Base-by-base conservation (phyloP, 495 filamentous ascomycete genomes). In the Pyronema domesticum region DNA sequence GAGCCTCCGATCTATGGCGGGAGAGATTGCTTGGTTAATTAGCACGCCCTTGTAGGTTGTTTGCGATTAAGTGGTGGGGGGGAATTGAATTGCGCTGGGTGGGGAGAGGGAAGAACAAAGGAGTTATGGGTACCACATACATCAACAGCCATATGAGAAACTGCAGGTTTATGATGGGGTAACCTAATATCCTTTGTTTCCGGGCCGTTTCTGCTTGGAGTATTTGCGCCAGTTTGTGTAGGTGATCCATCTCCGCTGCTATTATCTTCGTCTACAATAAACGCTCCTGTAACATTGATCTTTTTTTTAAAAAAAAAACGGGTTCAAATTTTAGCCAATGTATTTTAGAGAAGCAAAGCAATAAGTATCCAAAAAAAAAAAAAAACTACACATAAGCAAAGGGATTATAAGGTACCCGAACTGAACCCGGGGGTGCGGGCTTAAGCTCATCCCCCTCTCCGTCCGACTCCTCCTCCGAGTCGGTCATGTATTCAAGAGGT, bases 91-190 rank as follows among this genome's bases (percentile, higher is more conserved):
- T 30, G 23, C 5, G 23, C 23, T 30, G 5, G 1, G 23, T 30
- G 23, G 23, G 23, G 23, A 5, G 23, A 30, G 5, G 48, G 48
- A 11, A 15, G 23, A 9, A 8, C 36, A 18, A 14, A 3, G 19
- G 23, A 14, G 11, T 33, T 6, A 17, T 53, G 15, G 15, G 37
- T 71, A 2, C 23, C 23, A 30, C 83, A 70, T 76, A 93, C 87
- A 78, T 98, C 91, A 54, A 95, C 80, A 54, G 91, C 91, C 46
- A 98, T 83, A 75, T 98, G 91, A 70, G 87, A 94, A 45, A 98
- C 87, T 1, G 89, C 77, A 18, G 82, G 81, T 9, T 82, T 93
- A 68, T 98, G 91, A 66, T 95, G 88, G 18, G 91, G 91, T 11
- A 98, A 73, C n/a, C 91, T 77, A 61, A 98, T 96, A 64, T 95